phyloP scores from a whole-genome alignment of 192 early-diverging fungal genomes.

The Rhizophagus clarus region DNA sequence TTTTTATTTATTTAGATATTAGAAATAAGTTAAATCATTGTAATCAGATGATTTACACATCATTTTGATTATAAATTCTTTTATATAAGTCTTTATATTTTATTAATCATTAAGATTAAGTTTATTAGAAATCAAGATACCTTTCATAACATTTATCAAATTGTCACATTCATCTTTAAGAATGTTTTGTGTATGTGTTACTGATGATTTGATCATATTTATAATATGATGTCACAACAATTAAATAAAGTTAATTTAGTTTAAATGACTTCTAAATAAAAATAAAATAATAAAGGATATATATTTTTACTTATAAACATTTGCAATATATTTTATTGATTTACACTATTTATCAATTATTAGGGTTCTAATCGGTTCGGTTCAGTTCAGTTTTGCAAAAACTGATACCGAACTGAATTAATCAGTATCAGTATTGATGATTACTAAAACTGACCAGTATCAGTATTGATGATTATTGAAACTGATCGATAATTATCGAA shows the following conservation, averaged over 20 bases:
- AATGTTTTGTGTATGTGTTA: background rate
- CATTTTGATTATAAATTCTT: background rate
- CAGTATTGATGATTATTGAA: too few relatives aligned
- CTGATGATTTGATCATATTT: background rate
- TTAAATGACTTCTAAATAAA: background rate
- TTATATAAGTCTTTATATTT: background rate
- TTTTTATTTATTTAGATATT: too few relatives aligned
- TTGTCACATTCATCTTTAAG: background rate
- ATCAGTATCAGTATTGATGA: too few relatives aligned
- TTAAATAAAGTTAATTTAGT: background rate
- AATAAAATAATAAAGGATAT: background rate
- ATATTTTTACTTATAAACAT: conserved; percentile 1
- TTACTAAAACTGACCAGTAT: too few relatives aligned
- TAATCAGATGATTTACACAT: background rate
- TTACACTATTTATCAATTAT: conserved; percentile 5
- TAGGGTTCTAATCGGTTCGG: too few relatives aligned
- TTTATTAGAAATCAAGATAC: background rate
- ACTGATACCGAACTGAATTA: too few relatives aligned
- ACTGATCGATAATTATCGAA: too few relatives aligned
- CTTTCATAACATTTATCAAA: background rate
- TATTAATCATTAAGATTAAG: background rate
- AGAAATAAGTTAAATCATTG: conserved; percentile 3
- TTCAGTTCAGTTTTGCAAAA: too few relatives aligned
- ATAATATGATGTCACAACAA: background rate
- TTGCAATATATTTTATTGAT: conserved; percentile 1